A percentile compares a stretch with the other conserved stretches of the same genome.
Conservation (phyloP, 139 green algal species). For the Micromonas commoda region DNA sequence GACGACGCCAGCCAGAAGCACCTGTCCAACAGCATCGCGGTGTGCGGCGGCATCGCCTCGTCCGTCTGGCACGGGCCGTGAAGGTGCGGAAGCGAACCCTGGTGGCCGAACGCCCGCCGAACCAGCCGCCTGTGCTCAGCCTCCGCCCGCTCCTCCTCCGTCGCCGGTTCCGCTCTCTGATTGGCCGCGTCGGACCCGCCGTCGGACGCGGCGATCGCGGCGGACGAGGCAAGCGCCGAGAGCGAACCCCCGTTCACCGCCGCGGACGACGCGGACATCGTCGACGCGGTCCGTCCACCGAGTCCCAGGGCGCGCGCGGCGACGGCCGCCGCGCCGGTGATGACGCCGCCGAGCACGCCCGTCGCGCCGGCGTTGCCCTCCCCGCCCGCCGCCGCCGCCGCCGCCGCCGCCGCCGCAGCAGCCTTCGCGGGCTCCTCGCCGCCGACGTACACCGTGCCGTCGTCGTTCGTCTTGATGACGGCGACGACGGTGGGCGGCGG, state of each 20-base stretch:
- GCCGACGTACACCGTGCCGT: neutral
- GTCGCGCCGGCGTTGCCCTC: neutral
- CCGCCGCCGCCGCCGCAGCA: neutral
- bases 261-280: neutral
- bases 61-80: neutral
- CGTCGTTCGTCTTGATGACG: neutral
- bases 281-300: too few species aligned
- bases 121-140: neutral
- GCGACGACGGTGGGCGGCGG: neutral
- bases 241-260: too few species aligned
- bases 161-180: neutral
- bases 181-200: neutral
- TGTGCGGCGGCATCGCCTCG: slow-evolving; percentile 7
- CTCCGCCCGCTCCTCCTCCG: too few species aligned
- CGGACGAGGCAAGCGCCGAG: neutral
- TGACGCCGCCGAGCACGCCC: too few species aligned
- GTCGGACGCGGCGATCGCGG: neutral
- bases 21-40: neutral
- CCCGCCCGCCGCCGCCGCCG: too few species aligned
- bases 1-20: neutral
- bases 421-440: neutral
- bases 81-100: neutral
- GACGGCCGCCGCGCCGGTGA: too few species aligned
- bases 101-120: neutral
- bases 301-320: too few species aligned